phyloP scores from a whole-genome alignment of 805 yeast species.

The Teunomyces cretensis region DNA sequence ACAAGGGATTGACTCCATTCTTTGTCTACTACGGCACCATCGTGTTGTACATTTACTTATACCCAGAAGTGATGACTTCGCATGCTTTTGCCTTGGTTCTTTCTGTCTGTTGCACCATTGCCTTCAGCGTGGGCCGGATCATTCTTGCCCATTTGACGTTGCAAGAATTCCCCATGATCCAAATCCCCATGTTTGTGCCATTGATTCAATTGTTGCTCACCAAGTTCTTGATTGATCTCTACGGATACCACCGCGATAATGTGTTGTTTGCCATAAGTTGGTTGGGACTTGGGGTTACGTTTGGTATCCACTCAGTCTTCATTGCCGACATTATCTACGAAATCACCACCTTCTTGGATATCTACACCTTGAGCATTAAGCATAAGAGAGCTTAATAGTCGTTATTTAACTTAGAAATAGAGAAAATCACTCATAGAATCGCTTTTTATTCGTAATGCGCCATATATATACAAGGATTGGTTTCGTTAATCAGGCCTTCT shows the following conservation, averaged over 20 bases:
- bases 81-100: slow-evolving; percentile 58
- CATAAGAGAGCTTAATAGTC: slow-evolving; percentile 53
- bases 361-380: slow-evolving; percentile 81
- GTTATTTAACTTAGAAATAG: not conserved
- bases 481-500: slow-evolving; percentile 14
- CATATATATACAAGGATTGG: slow-evolving; percentile 5
- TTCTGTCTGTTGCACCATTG: slow-evolving; percentile 73
- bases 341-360: slow-evolving; percentile 78
- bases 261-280: slow-evolving; percentile 56
- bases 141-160: slow-evolving; percentile 82
- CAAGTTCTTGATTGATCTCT: slow-evolving; percentile 33
- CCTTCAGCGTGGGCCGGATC: slow-evolving; percentile 88
- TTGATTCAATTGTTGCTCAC: slow-evolving; percentile 43
- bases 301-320: slow-evolving; percentile 68
- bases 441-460: slow-evolving; percentile 4
- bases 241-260: slow-evolving; percentile 36
- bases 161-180: slow-evolving; percentile 72
- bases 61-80: slow-evolving; percentile 49
- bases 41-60: slow-evolving; percentile 44
- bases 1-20: slow-evolving; percentile 67
- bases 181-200: slow-evolving; percentile 72
- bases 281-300: slow-evolving; percentile 65
- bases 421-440: not conserved
- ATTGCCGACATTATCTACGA: slow-evolving; percentile 77
- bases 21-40: slow-evolving; percentile 51